These are phyloP conservation scores for Diospyros kaki DNA, from an alignment of 148 eudicot species.

Conservation along the genomic window DNA sequence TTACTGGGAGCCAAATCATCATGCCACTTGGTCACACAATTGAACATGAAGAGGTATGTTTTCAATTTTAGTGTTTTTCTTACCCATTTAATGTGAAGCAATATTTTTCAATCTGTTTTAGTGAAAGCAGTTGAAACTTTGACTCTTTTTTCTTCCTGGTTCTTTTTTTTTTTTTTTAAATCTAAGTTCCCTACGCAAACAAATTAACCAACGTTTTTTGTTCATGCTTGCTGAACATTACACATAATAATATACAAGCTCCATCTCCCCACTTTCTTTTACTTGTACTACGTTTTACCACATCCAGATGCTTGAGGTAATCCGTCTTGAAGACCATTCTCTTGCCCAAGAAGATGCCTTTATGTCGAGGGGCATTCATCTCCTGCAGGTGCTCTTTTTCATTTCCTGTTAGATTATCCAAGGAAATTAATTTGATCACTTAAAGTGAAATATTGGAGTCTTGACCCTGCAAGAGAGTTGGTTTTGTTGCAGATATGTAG, in stretches of 20 bases:
- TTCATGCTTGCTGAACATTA: not conserved
- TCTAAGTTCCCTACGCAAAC: not conserved
- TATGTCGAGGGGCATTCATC: slow-evolving; percentile 73
- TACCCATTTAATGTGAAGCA: not conserved
- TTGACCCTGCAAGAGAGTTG: not conserved
- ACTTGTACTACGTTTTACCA: slow-evolving; percentile 5
- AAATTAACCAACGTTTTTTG: not conserved
- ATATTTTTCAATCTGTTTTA: not conserved
- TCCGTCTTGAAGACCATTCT: slow-evolving; percentile 88
- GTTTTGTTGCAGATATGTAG: slow-evolving; percentile 58
- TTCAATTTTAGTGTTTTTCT: not conserved
- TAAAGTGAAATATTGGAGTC: not conserved
- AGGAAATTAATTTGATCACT: not conserved
- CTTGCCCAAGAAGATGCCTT: slow-evolving; percentile 76
- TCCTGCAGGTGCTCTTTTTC: slow-evolving; percentile 57
- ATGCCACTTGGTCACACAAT: slow-evolving; percentile 95
- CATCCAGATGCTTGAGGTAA: slow-evolving; percentile 76
- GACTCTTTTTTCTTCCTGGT: not conserved
- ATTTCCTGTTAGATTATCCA: not conserved
- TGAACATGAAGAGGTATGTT: slow-evolving; percentile 85
- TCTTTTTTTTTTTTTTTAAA: no score
- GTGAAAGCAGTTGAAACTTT: not conserved
- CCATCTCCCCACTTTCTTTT: not conserved
- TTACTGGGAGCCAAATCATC: slow-evolving; percentile 85
- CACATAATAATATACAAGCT: not conserved